These are phyloP conservation scores for Leccinum boreale DNA, from an alignment of 768 basidiomycete species.

Conservation along the genomic window DNA sequence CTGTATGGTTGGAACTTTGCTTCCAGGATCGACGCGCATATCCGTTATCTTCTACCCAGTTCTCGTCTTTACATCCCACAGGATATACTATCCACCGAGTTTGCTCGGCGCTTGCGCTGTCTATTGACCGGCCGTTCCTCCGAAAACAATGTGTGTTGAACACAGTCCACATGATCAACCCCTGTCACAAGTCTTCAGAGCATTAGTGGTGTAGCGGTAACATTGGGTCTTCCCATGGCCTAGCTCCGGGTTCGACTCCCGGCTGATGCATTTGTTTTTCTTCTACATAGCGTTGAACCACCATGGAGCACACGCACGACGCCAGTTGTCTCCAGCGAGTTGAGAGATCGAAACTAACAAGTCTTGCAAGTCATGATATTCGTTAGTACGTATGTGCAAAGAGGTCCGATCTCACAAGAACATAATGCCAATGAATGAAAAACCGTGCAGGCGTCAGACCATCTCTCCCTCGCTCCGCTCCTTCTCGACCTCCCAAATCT, in stretches of 20 bases:
- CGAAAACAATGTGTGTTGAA: no score
- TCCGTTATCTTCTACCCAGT: no score
- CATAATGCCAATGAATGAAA: not conserved
- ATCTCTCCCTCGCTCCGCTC: constrained; percentile 37
- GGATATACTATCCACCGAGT: no score
- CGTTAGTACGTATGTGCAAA: not conserved
- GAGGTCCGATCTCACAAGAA: not conserved
- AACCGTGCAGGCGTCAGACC: not conserved
- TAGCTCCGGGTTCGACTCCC: constrained; percentile 62
- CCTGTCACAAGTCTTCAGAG: not conserved
- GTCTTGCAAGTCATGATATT: not conserved
- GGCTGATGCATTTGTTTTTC: constrained; percentile 38
- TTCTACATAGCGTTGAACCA: not conserved
- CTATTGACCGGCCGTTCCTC: no score
- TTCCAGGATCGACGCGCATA: no score
- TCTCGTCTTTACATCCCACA: no score
- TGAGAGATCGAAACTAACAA: not conserved
- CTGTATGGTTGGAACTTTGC: no score
- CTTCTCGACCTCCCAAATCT: constrained; percentile 75
- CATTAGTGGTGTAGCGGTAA: constrained; percentile 75
- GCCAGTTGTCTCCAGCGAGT: not conserved
- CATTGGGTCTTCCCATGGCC: constrained; percentile 84
- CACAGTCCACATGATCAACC: not conserved
- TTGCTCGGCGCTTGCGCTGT: no score
- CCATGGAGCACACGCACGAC: not conserved